Percentiles rank a stretch among this genome's conserved stretches.
Evolutionary conservation across 306 rosid species (phyloP).

Genomic region (Pterocarpus macrocarpus): DNA sequence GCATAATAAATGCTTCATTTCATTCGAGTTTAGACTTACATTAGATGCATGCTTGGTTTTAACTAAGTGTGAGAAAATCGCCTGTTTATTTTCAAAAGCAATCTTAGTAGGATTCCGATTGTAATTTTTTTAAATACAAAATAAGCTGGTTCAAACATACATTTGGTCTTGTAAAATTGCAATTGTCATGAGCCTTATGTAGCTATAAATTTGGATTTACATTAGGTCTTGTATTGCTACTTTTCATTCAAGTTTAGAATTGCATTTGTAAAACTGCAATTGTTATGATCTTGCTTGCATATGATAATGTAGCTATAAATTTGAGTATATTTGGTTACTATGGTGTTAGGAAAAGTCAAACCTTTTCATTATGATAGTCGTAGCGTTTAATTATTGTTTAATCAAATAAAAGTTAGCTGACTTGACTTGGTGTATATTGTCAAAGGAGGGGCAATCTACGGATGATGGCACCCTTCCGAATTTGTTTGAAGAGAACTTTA

Average conservation of each 20-base stretch:
- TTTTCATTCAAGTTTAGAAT: too few relatives aligned
- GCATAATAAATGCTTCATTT: slow-evolving; percentile 19
- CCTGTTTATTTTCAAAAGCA: too few relatives aligned
- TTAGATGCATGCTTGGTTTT: not conserved
- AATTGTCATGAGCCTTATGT: too few relatives aligned
- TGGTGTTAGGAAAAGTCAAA: not conserved
- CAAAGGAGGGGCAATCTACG: slow-evolving; percentile 57
- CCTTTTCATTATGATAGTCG: slow-evolving; percentile 24
- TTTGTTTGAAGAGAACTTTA: slow-evolving; percentile 77
- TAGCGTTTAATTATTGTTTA: slow-evolving; percentile 25
- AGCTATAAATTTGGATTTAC: too few relatives aligned
- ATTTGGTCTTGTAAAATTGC: too few relatives aligned
- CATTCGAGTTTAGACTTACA: slow-evolving; percentile 18
- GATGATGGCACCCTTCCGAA: slow-evolving; percentile 55
- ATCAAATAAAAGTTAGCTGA: slow-evolving; percentile 45
- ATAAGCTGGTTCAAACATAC: too few relatives aligned
- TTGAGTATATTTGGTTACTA: slow-evolving; percentile 19
- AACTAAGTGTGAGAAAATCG: too few relatives aligned
- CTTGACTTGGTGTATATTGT: slow-evolving; percentile 48
- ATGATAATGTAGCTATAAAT: slow-evolving; percentile 22
- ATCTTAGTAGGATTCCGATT: too few relatives aligned
- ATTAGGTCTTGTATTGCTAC: too few relatives aligned
- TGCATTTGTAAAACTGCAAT: slow-evolving; percentile 13
- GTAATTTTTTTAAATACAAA: too few relatives aligned
- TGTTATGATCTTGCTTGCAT: slow-evolving; percentile 22